phyloP scores from a whole-genome alignment of 768 basidiomycete genomes.

The Rhodotorula paludigena region DNA sequence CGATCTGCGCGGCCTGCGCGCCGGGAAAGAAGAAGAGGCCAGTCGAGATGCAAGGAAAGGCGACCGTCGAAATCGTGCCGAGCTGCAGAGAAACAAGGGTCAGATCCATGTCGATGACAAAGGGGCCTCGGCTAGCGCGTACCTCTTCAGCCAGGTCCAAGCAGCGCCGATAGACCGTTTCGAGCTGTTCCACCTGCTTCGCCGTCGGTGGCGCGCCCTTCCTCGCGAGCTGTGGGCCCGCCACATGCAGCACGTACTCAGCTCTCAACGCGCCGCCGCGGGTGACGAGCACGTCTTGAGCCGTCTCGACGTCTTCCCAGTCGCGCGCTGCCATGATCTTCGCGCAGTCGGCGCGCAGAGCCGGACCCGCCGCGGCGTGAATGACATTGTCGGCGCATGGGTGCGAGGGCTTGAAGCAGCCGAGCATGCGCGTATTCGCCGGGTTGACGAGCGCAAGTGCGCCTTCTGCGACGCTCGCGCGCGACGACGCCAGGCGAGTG shows the following conservation, averaged over 20 bases:
- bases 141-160: constrained; percentile 12
- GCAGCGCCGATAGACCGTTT: neutral
- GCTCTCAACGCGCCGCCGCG: neutral
- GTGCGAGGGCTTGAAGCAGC: constrained; percentile 16
- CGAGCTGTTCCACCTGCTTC: neutral
- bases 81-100: neutral
- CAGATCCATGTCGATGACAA: neutral
- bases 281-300: neutral
- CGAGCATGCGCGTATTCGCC: constrained; percentile 7
- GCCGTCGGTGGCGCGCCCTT: neutral
- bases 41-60: constrained; percentile 21
- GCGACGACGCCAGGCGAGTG: neutral
- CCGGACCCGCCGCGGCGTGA: constrained; percentile 4
- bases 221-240: constrained; percentile 3
- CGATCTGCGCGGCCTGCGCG: neutral
- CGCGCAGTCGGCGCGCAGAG: neutral
- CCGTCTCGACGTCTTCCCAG: neutral
- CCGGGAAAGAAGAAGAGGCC: constrained; percentile 16
- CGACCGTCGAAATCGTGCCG: constrained; percentile 4
- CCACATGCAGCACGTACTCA: constrained; percentile 4
- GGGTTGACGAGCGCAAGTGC: constrained; percentile 13
- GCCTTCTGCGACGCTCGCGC: no score
- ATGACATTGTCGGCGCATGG: constrained; percentile 16
- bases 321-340: constrained; percentile 3
- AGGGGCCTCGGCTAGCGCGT: neutral